Percentiles rank a stretch among this genome's conserved stretches.
Evolutionary conservation across 2,329 filamentous ascomycete species (phyloP).

Genomic region (Chrysosporium queenslandicum): DNA sequence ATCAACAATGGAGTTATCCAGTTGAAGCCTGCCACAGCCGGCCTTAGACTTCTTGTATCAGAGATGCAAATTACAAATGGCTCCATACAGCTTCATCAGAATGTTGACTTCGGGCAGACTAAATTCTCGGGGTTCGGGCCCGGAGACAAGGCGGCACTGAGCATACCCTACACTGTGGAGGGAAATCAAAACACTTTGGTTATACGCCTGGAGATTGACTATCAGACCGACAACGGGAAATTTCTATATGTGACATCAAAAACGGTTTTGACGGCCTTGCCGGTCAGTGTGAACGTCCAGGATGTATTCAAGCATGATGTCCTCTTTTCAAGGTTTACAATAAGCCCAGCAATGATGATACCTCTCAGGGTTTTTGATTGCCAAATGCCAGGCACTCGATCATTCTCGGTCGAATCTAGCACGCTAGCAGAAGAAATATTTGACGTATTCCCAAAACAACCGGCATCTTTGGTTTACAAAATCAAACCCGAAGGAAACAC

Average conservation of each 20-base stretch:
- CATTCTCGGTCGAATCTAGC: conserved; percentile 47
- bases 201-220: conserved; percentile 65
- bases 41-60: conserved; percentile 47
- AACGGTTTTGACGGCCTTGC: conserved; percentile 61
- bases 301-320: conserved; percentile 80
- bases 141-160: conserved; percentile 35
- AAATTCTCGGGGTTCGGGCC: conserved; percentile 30
- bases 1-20: conserved; percentile 42
- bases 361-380: conserved; percentile 66
- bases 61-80: conserved; percentile 40
- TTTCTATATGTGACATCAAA: conserved; percentile 56
- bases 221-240: conserved; percentile 55
- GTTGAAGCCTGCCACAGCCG: conserved; percentile 51
- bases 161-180: conserved; percentile 75
- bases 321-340: conserved; percentile 81
- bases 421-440: conserved; percentile 39
- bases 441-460: conserved; percentile 68
- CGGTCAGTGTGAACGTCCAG: conserved; percentile 90
- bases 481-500: conserved; percentile 40
- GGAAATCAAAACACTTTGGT: conserved; percentile 61
- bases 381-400: conserved; percentile 57
- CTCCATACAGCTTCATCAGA: conserved; percentile 34
- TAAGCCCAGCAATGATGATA: conserved; percentile 66
- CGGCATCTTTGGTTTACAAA: conserved; percentile 70
- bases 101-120: conserved; percentile 39